A percentile compares a stretch with the other conserved stretches of the same genome.
phyloP scores from a whole-genome alignment of 2,329 filamentous ascomycete species.

The Verticillium dahliae region DNA sequence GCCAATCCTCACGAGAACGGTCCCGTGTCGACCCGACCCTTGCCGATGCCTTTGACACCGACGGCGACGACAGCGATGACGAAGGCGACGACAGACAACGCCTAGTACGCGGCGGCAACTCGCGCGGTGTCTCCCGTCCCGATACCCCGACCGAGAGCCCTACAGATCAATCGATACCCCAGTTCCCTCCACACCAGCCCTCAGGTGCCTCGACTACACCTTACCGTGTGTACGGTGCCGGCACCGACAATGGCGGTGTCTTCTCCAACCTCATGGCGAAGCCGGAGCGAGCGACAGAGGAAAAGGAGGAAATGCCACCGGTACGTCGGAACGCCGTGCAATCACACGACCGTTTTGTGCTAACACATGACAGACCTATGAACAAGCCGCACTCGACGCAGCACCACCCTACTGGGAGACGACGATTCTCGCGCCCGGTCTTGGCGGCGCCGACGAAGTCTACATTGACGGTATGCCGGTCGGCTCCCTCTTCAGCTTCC shows the following conservation, averaged over 20 bases:
- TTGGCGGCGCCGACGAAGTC: constrained; percentile 86
- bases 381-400: constrained; percentile 93
- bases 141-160: constrained; percentile 10
- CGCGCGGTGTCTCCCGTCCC: constrained; percentile 12
- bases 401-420: constrained; percentile 99
- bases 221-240: constrained; percentile 61
- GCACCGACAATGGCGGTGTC: constrained; percentile 83
- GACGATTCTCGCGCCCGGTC: constrained; percentile 87
- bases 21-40: constrained; percentile 67
- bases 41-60: constrained; percentile 85
- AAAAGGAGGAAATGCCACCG: constrained; percentile 84
- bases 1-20: constrained; percentile 52
- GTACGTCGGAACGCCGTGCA: constrained; percentile 46
- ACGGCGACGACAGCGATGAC: constrained; percentile 68
- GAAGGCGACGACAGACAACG: constrained; percentile 78
- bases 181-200: constrained; percentile 16
- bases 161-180: constrained; percentile 10
- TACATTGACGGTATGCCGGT: constrained; percentile 95
- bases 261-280: constrained; percentile 94
- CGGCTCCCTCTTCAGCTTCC: constrained; percentile 77
- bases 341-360: background rate
- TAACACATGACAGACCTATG: constrained; percentile 68
- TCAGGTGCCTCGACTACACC: constrained; percentile 20
- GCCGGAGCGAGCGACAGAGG: constrained; percentile 72
- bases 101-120: constrained; percentile 64